Evolutionary conservation across 768 basidiomycete genomes (phyloP), one percentile per base, ranked within the genome.

Genomic region (Omphalotus guepiniiformis): DNA sequence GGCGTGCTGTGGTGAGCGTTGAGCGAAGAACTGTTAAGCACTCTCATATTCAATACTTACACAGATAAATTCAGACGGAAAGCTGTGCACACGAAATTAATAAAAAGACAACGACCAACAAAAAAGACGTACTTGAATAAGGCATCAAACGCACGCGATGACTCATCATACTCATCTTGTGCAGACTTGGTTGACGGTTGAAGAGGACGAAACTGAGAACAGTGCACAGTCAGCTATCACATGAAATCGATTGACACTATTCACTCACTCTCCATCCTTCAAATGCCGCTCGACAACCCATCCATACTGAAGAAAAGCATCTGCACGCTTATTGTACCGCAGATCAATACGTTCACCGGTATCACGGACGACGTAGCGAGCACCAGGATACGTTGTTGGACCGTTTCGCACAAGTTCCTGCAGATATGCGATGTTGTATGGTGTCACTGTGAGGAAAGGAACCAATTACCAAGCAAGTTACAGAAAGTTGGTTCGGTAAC

Each of bases 101-200:
- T 38, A 16, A 57, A 50, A 16, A 57, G 46, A 26, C 29, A 18
- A 43, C 2, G 16, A 5, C 6, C 48, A 19, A 25, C 30, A 25
- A 30, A 46, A 38, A 21, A 23, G 30, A 78, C 92, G 64, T 59
- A 94, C 92, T 98, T 18, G 94, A 98, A 68, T 98, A 97, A 11
- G 91, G 89, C 93, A 98, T 96, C 51, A 98, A 71, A 59, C 88
- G 92, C 25, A 98, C 90, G 28, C 94, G 83, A 71, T 98, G 96
- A 66, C 90, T 90, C 96, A 98, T 98, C 96, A 98, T 98, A 76
- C 93, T 95, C 96, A 98, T 98, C 68, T 99, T 99, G 67, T 99
- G 96, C 66, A 98, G 68, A 78, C 85, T 89, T 9, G 96, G 96
- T 63, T 99, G 96, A 44, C 96, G 94, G 65, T 99, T 98, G 73